Conservation (phyloP, 768 basidiomycete genomes). For the Boletus rubescentipes region DNA sequence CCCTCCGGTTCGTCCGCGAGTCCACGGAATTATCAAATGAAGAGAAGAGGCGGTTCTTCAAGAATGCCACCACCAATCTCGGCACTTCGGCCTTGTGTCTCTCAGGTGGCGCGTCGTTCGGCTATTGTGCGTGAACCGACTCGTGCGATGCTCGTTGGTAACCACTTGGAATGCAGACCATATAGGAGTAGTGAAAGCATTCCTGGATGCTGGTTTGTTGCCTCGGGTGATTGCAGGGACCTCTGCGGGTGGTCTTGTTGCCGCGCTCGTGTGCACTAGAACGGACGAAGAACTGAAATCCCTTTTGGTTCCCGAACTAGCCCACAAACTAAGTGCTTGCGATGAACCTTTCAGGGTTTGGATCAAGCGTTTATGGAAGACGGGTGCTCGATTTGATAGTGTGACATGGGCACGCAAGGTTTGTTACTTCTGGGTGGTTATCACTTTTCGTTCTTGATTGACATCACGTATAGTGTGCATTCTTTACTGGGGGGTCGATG, state of each 20-base stretch:
- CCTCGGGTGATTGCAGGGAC: slow-evolving; percentile 95
- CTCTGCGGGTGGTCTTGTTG: slow-evolving; percentile 84
- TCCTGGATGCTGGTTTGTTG: slow-evolving; percentile 80
- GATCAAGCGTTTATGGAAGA: slow-evolving; percentile 72
- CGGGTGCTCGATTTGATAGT: slow-evolving; percentile 95
- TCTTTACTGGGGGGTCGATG: slow-evolving; percentile 90
- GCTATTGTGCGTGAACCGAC: slow-evolving; percentile 67
- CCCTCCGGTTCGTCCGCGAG: slow-evolving; percentile 74
- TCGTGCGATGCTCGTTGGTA: not conserved
- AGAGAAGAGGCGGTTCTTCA: slow-evolving; percentile 92
- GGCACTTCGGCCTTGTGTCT: slow-evolving; percentile 92
- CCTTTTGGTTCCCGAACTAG: slow-evolving; percentile 79
- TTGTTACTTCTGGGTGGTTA: slow-evolving; percentile 5
- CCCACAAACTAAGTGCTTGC: slow-evolving; percentile 78
- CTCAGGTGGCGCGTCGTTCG: slow-evolving; percentile 94
- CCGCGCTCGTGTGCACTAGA: slow-evolving; percentile 76
- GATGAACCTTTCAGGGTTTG: slow-evolving; percentile 74
- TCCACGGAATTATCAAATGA: slow-evolving; percentile 72
- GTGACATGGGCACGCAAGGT: slow-evolving; percentile 90
- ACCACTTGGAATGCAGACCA: slow-evolving; percentile 53
- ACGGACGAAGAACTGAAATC: slow-evolving; percentile 83
- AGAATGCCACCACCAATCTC: slow-evolving; percentile 82
- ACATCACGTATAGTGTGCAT: slow-evolving; percentile 55
- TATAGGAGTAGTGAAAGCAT: slow-evolving; percentile 88
- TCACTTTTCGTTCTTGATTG: not conserved